Conservation (phyloP, 2,329 filamentous ascomycete genomes). For the Teratosphaeria epicoccoides region DNA sequence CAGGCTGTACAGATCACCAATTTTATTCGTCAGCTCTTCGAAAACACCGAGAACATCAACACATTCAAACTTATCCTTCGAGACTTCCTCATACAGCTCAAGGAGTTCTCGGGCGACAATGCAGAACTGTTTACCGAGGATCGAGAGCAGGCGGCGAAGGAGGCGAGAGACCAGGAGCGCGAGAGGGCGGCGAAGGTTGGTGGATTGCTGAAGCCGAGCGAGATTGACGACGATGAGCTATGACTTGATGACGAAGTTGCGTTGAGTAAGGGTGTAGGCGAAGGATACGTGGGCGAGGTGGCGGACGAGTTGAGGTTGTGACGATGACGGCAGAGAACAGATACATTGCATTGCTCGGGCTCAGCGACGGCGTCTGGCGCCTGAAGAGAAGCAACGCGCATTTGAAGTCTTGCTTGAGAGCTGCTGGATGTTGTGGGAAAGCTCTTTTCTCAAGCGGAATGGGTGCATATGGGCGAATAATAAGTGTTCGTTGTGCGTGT, state of each 20-base stretch:
- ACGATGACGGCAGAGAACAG: not conserved
- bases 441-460: not conserved
- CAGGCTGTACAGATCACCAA: conserved; percentile 69
- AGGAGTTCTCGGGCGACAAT: conserved; percentile 95
- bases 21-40: conserved; percentile 85
- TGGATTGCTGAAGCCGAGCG: conserved; percentile 91
- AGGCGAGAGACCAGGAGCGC: conserved; percentile 77
- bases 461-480: not conserved
- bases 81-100: conserved; percentile 93
- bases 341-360: not conserved
- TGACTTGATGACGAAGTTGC: conserved; percentile 56
- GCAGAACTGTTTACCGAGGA: conserved; percentile 88
- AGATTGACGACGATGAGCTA: conserved; percentile 72
- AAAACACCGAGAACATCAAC: conserved; percentile 75
- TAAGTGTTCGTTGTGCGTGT: not conserved
- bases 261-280: conserved; percentile 10
- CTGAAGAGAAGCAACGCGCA: not conserved
- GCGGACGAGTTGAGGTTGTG: not conserved
- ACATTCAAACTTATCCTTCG: conserved; percentile 93
- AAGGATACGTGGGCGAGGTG: not conserved
- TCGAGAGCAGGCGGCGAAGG: conserved; percentile 80
- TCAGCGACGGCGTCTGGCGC: not conserved
- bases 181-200: conserved; percentile 91
- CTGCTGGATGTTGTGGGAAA: not conserved
- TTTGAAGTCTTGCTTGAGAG: not conserved